Evolutionary conservation across 768 basidiomycete species (phyloP).

Genomic region (Boletales sp.): DNA sequence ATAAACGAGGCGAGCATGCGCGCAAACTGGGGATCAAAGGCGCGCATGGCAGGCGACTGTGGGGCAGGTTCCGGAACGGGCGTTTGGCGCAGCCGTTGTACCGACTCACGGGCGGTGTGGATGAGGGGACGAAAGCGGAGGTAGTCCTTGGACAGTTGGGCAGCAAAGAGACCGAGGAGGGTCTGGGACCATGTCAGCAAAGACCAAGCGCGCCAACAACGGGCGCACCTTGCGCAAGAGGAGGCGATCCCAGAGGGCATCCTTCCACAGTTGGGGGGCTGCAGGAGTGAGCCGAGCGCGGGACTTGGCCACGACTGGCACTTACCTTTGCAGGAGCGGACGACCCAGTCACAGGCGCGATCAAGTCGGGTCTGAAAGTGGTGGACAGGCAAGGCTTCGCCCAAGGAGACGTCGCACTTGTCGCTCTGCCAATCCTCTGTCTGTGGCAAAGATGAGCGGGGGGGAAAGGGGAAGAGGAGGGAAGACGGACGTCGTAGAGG

Average conservation of each 20-base stretch:
- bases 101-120: slow-evolving; percentile 13
- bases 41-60: slow-evolving; percentile 47
- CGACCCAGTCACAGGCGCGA: slow-evolving; percentile 60
- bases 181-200: slow-evolving; percentile 18
- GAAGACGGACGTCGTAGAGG: slow-evolving; percentile 67
- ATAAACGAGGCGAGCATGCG: slow-evolving; percentile 65
- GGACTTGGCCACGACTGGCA: too few species aligned
- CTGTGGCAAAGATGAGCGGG: slow-evolving; percentile 34
- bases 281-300: slow-evolving; percentile 6
- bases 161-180: slow-evolving; percentile 23
- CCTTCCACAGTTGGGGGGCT: slow-evolving; percentile 49
- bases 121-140: slow-evolving; percentile 16
- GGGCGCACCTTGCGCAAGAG: slow-evolving; percentile 52
- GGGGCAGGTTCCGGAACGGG: slow-evolving; percentile 36
- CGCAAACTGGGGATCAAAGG: slow-evolving; percentile 65
- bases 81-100: slow-evolving; percentile 15
- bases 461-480: slow-evolving; percentile 6
- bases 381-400: slow-evolving; percentile 57
- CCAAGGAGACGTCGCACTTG: slow-evolving; percentile 75
- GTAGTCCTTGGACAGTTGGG: slow-evolving; percentile 26
- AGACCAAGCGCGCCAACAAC: background rate
- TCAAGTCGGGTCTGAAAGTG: slow-evolving; percentile 55
- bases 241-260: slow-evolving; percentile 50
- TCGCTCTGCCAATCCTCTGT: slow-evolving; percentile 89
- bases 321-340: slow-evolving; percentile 43